Percentiles rank a stretch among this genome's conserved stretches.
Conservation (phyloP, 75 land plant genomes). For the Gnetum montanum region DNA sequence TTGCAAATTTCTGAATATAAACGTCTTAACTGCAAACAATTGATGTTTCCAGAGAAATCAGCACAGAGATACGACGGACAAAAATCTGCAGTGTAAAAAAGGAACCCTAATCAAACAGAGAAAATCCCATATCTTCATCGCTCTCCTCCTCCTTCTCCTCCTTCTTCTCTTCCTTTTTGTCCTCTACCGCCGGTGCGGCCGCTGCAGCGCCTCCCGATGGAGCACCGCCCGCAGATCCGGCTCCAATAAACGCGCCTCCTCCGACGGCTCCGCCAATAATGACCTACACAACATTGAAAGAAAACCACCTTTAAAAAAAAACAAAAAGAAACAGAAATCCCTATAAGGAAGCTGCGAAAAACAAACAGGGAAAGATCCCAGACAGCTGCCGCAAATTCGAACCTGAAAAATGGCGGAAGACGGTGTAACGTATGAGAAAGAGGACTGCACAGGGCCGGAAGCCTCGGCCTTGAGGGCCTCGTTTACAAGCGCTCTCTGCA, state of each 20-base stretch:
- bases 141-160: constrained; percentile 46
- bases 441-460: constrained; percentile 55
- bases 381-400: background rate
- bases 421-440: constrained; percentile 62
- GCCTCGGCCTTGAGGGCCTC: constrained; percentile 44
- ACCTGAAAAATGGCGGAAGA: constrained; percentile 78
- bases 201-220: constrained; percentile 20
- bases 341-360: background rate
- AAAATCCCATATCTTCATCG: constrained; percentile 76
- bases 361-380: background rate
- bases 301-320: background rate
- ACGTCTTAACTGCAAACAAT: too few species aligned
- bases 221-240: constrained; percentile 26
- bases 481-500: constrained; percentile 49
- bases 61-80: too few species aligned
- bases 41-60: too few species aligned
- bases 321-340: background rate
- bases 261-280: constrained; percentile 56
- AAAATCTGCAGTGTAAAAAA: too few species aligned
- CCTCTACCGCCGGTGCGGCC: constrained; percentile 37
- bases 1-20: too few species aligned
- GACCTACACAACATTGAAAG: constrained; percentile 37
- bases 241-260: constrained; percentile 16
- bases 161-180: constrained; percentile 41
- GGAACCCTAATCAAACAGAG: constrained; percentile 68